A percentile compares a stretch with the other conserved stretches of the same genome.
These are phyloP conservation scores for Dactylis glomerata DNA, from an alignment of 176 grass and related monocot genomes.

Conservation along the genomic window DNA sequence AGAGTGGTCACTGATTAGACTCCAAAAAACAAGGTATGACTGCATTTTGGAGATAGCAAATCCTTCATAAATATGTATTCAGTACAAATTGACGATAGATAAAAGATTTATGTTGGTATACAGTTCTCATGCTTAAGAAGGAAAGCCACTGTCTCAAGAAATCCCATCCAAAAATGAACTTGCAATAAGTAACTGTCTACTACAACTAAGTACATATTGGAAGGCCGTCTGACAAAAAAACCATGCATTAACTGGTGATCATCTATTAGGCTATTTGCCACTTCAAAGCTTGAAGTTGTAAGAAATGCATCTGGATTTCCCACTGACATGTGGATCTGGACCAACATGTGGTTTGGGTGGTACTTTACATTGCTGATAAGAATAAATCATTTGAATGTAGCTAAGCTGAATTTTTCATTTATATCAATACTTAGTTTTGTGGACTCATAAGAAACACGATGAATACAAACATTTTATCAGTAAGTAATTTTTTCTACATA, in stretches of 20 bases:
- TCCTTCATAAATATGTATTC: not conserved
- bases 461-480: not conserved
- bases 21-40: conserved; percentile 11
- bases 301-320: not conserved
- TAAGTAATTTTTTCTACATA: not conserved
- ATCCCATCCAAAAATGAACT: no score
- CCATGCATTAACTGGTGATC: not conserved
- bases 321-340: not conserved
- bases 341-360: not conserved
- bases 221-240: not conserved
- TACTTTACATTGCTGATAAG: not conserved
- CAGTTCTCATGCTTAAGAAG: not conserved
- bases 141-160: not conserved
- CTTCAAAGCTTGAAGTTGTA: not conserved
- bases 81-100: not conserved
- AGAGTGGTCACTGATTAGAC: not conserved
- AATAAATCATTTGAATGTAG: no score
- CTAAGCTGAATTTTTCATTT: no score
- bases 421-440: not conserved
- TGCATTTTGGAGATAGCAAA: not conserved
- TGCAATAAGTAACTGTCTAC: not conserved
- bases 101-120: not conserved
- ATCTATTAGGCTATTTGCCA: not conserved
- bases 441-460: not conserved
- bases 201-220: not conserved